A percentile compares a stretch with the other conserved stretches of the same genome.
These are phyloP conservation scores for Epichloe elymi DNA, from an alignment of 2,329 filamentous ascomycete species.

Conservation along the genomic window DNA sequence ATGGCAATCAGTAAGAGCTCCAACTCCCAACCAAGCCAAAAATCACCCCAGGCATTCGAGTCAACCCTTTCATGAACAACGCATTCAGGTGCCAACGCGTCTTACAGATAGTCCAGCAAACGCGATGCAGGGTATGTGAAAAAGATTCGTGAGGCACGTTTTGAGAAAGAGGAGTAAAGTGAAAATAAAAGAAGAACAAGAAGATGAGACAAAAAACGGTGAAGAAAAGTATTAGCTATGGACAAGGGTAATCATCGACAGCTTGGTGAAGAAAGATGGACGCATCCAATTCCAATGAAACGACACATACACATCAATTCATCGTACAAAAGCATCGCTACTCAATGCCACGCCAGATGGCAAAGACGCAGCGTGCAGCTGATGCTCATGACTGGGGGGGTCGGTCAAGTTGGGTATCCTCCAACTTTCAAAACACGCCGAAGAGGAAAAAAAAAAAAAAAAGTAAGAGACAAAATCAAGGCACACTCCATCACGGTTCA, in stretches of 20 bases:
- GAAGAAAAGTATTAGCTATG: background rate
- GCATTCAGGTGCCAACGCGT: background rate
- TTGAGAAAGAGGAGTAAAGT: background rate
- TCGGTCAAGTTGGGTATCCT: background rate
- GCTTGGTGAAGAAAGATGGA: background rate
- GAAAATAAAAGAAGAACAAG: background rate
- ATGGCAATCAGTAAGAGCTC: background rate
- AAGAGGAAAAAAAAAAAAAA: background rate
- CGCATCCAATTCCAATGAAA: background rate
- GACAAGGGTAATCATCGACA: background rate
- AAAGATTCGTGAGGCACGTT: background rate
- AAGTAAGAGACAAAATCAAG: background rate
- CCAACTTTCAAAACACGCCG: background rate
- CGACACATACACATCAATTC: background rate
- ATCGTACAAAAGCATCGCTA: background rate
- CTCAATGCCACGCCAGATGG: background rate
- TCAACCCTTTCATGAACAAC: background rate
- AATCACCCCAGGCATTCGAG: background rate
- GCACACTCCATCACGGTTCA: background rate
- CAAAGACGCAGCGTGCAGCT: background rate
- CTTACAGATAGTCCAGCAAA: background rate
- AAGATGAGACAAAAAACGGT: background rate
- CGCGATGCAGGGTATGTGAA: background rate
- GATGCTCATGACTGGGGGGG: background rate
- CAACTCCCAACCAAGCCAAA: background rate